A percentile compares a stretch with the other conserved stretches of the same genome.
Conservation (phyloP, 139 green algal genomes). For the Chlamydomonas schloesseri region DNA sequence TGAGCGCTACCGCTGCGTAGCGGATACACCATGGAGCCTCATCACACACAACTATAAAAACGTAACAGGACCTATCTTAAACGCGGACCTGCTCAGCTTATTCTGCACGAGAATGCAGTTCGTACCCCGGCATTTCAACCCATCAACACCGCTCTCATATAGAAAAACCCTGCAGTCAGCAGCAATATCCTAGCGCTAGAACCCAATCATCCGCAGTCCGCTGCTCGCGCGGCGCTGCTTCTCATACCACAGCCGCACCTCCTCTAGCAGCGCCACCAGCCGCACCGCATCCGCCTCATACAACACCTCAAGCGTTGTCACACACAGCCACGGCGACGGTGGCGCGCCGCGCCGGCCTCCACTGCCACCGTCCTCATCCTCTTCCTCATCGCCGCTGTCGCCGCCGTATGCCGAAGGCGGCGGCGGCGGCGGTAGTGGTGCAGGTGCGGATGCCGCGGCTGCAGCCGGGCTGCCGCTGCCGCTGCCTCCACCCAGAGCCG, state of each 20-base stretch:
- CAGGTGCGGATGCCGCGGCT: neutral
- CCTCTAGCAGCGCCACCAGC: slow-evolving; percentile 35
- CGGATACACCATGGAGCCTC: no score
- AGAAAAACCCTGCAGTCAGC: no score
- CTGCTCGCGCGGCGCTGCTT: neutral
- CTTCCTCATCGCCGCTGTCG: neutral
- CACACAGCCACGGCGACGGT: slow-evolving; percentile 37
- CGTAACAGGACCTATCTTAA: no score
- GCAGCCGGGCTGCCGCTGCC: neutral
- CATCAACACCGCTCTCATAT: no score
- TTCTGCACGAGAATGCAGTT: no score
- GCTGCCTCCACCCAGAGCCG: neutral
- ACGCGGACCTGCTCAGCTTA: no score
- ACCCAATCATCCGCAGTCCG: slow-evolving; percentile 42
- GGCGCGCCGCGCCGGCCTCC: neutral
- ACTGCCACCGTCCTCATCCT: neutral
- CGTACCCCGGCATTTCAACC: no score
- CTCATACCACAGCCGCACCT: slow-evolving; percentile 33
- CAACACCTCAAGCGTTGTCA: slow-evolving; percentile 19
- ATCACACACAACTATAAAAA: no score
- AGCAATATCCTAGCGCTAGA: neutral
- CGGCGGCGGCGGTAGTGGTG: neutral
- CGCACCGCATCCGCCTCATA: slow-evolving; percentile 25
- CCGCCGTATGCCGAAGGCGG: neutral
- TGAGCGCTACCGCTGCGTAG: no score